Base-by-base conservation (phyloP, 306 rosid species). In the Corylus avellana region DNA sequence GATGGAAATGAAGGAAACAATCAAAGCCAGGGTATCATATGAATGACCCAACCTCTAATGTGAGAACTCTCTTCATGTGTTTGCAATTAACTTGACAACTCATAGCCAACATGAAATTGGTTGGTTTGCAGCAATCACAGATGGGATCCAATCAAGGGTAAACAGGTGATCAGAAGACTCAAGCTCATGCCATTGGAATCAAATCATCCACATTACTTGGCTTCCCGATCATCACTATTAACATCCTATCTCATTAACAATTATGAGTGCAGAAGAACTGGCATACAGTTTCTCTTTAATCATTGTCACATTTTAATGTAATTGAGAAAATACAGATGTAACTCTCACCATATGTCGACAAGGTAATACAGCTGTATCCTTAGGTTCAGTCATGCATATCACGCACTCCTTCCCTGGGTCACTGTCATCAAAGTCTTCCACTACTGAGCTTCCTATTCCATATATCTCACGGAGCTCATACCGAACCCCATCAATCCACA, bases 381-480 rank as follows among this genome's bases (percentile, higher is more conserved):
- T 94, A 66, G 96, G 97, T 85, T 94, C 98, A 12, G 96, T 89
- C 92, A 94, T 86, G 94, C 98, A 94, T 70, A 94, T 90, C 46
- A 92, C 96, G 77, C 98, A 94, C 87, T 90, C 98, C 88, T 88
- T 88, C 71, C 92, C 96, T 1, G 92, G 73, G 81, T 90, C 96
- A 79, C 37, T 80, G 79, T 92, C 93, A 44, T 82, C 85, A 80
- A 90, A 89, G 82, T 84, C 87, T 79, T 86, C 86, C 12, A 78
- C 81, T 3, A 84, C 76, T 8, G 96, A 94, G 83, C 78, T 89
- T 84, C 87, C 91, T 57, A 94, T 89, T 80, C 98, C 98, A 70
- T 82, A 94, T 80, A 94, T 71, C 80, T 94, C 97, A 68, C 94
- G 92, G 73, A 94, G 80, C 86, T 92, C 97, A 82, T 92, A 94